Evolutionary conservation across 148 eudicot species (phyloP), one percentile per base, ranked within the genome.

Genomic region (Simmondsia chinensis): DNA sequence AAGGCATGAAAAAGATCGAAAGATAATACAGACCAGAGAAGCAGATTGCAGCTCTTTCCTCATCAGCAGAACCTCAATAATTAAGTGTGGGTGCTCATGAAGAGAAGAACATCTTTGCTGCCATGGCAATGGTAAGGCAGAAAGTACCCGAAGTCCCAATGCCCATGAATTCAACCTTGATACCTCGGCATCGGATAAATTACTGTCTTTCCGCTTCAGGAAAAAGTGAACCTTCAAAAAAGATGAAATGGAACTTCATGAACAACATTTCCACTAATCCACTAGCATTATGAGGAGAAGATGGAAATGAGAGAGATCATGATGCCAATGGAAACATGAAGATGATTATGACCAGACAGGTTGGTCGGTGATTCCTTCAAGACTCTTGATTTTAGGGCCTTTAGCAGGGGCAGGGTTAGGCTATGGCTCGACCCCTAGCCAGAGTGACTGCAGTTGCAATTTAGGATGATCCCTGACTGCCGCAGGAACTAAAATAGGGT

Each of bases 91-190:
- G 56, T 86, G 91, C 78, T 86, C 99, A 60, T 93, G 99, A 38
- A 93, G 72, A 36, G 94, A 66, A 38, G 99, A 93, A 41, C 99
- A 93, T 60, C 87, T 82, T 60, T 93, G 99, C 75, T 93, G 99
- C 99, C 96, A 93, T 49, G 96, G 99, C 54, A 93, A 57, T 17
- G 99, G 99, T 63, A 93, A 71, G 15, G 86, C 74, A 19, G 96
- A 87, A 63, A 93, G 79, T 45, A 93, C 99, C 51, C 86, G 85
- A 59, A 93, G 94, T 39, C 99, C 99, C 53, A 93, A 69, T 19
- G 99, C 99, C 99, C 99, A 93, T 11, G 88, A 74, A 57, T 82
- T 93, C 63, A 93, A 70, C 71, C 89, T 66, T 34, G 84, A 67
- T 41, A 93, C 79, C 64, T 87, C 96, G 48, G 57, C 62, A 42